Evolutionary conservation across 2,329 filamentous ascomycete species (phyloP).

Genomic region (Chrysosporium keratinophilum): DNA sequence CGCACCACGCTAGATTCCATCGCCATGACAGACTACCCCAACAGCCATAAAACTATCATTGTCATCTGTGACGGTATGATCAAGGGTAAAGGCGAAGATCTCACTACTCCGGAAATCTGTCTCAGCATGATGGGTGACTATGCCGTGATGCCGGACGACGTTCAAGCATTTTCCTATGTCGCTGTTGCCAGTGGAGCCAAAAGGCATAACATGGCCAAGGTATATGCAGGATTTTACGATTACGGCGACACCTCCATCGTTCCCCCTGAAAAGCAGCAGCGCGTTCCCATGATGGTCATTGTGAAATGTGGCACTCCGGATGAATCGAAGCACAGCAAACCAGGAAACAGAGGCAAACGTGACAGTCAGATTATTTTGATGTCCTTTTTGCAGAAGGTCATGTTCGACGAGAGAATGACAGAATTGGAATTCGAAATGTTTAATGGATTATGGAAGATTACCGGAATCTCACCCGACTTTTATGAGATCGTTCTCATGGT

Average conservation of each 20-base stretch:
- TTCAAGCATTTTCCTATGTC: constrained; percentile 87
- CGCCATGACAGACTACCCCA: constrained; percentile 95
- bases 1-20: constrained; percentile 92
- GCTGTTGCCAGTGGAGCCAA: constrained; percentile 92
- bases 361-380: constrained; percentile 98
- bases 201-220: constrained; percentile 98
- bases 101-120: constrained; percentile 82
- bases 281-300: constrained; percentile 93
- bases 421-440: constrained; percentile 99
- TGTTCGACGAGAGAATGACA: constrained; percentile 99
- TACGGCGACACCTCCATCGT: constrained; percentile 75
- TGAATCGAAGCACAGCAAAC: constrained; percentile 70
- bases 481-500: constrained; percentile 99
- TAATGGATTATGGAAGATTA: constrained; percentile 97
- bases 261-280: constrained; percentile 77
- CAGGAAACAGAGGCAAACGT: constrained; percentile 94
- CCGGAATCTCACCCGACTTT: constrained; percentile 93
- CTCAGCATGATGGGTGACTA: constrained; percentile 92
- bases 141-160: constrained; percentile 66
- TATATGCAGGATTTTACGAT: constrained; percentile 96
- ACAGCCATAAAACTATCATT: constrained; percentile 95
- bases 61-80: constrained; percentile 96
- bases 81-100: constrained; percentile 80
- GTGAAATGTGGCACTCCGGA: constrained; percentile 93
- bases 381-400: constrained; percentile 99